These are phyloP conservation scores for Diaporthe capsici DNA, from an alignment of 2,329 filamentous ascomycete genomes.

Conservation along the genomic window DNA sequence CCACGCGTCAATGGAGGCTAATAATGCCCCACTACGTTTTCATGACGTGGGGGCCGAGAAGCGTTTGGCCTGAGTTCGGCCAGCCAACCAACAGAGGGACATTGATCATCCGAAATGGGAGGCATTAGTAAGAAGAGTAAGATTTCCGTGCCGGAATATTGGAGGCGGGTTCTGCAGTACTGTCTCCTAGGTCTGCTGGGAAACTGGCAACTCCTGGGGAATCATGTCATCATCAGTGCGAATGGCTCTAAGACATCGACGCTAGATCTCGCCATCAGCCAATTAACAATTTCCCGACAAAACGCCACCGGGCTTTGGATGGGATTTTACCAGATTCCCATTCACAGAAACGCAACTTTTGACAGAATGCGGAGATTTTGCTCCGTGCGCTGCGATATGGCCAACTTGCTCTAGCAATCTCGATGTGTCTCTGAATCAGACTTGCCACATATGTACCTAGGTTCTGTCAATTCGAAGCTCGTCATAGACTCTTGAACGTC, in stretches of 20 bases:
- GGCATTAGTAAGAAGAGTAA: background rate
- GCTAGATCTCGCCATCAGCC: slow-evolving; percentile 9
- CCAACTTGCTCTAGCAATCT: background rate
- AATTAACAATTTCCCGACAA: slow-evolving; percentile 9
- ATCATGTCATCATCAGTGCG: slow-evolving; percentile 10
- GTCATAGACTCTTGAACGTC: slow-evolving; percentile 35
- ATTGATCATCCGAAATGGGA: background rate
- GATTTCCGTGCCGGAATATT: background rate
- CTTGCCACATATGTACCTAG: background rate
- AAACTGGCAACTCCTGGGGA: background rate
- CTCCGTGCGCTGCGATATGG: background rate
- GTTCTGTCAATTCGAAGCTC: background rate
- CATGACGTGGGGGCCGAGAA: too few relatives aligned
- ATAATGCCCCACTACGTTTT: background rate
- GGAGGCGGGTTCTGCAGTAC: too few relatives aligned
- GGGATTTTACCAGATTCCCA: slow-evolving; percentile 25
- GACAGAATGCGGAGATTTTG: background rate
- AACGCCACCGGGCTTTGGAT: slow-evolving; percentile 4
- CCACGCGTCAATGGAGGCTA: background rate
- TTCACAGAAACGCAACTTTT: background rate
- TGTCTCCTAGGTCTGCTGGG: background rate
- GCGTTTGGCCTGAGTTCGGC: background rate
- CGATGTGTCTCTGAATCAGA: background rate
- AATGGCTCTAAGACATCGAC: background rate
- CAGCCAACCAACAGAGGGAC: background rate